phyloP scores from a whole-genome alignment of 2,329 filamentous ascomycete genomes.

The Talaromyces sp. region DNA sequence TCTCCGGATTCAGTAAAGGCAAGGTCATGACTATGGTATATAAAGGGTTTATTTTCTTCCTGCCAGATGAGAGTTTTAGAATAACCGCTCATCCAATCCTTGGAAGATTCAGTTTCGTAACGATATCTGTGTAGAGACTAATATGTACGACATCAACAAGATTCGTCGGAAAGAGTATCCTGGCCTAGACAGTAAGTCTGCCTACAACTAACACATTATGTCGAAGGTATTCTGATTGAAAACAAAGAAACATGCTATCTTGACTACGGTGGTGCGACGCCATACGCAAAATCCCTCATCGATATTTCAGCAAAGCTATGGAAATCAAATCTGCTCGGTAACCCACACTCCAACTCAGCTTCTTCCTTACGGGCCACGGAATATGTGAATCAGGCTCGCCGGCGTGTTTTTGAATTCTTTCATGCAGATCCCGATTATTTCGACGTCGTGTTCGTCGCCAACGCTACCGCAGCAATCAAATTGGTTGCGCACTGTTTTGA shows the following conservation, averaged over 20 bases:
- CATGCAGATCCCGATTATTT: slow-evolving; percentile 74
- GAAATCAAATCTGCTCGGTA: slow-evolving; percentile 72
- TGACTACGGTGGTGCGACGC: slow-evolving; percentile 87
- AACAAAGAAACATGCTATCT: slow-evolving; percentile 54
- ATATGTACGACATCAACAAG: slow-evolving; percentile 6
- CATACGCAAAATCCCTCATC: slow-evolving; percentile 73
- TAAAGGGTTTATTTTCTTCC: not conserved
- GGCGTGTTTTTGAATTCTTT: slow-evolving; percentile 69
- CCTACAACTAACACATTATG: too few relatives aligned
- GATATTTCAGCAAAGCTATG: slow-evolving; percentile 73
- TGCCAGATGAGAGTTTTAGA: not conserved
- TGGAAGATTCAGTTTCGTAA: not conserved
- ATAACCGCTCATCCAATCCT: too few relatives aligned
- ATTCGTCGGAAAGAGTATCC: slow-evolving; percentile 14
- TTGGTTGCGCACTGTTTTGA: slow-evolving; percentile 74
- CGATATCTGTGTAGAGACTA: not conserved
- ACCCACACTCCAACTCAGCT: slow-evolving; percentile 80
- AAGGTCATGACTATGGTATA: not conserved
- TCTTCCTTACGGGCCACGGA: slow-evolving; percentile 72
- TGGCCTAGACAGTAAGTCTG: slow-evolving; percentile 3
- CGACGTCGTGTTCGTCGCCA: slow-evolving; percentile 84
- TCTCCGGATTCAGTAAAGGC: not conserved
- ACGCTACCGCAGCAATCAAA: slow-evolving; percentile 87
- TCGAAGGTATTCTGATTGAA: not conserved
- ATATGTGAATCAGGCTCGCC: slow-evolving; percentile 68